Conservation (phyloP, 768 basidiomycete genomes). For the Pluteus cervinus region DNA sequence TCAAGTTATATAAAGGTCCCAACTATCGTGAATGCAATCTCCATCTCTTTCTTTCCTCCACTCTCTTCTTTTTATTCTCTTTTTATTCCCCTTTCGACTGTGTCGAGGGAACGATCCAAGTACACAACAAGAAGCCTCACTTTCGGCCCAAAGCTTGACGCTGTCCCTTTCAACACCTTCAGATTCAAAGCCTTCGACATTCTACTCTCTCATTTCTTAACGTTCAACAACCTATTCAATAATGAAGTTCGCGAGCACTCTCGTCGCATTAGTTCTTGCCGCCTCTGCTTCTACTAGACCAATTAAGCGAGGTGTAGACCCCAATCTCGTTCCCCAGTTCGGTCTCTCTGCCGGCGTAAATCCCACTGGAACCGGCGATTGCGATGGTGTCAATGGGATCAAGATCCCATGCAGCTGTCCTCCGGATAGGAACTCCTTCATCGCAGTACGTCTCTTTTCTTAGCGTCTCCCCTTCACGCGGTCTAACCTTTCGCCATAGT, state of each 20-base stretch:
- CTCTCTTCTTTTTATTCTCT: not conserved
- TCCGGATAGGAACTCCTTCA: slow-evolving; percentile 46
- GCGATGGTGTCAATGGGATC: slow-evolving; percentile 72
- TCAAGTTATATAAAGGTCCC: too few relatives aligned
- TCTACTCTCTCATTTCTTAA: slow-evolving; percentile 25
- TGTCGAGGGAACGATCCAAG: too few relatives aligned
- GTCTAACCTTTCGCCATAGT: slow-evolving; percentile 15
- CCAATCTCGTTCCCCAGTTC: slow-evolving; percentile 52
- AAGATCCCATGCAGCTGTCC: slow-evolving; percentile 67
- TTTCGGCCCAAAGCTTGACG: not conserved
- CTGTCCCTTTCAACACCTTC: not conserved
- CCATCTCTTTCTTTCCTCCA: not conserved
- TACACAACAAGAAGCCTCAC: too few relatives aligned
- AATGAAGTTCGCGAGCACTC: slow-evolving; percentile 2
- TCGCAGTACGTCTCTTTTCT: slow-evolving; percentile 38
- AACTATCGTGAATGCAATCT: too few relatives aligned
- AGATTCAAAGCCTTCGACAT: not conserved
- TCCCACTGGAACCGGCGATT: slow-evolving; percentile 67
- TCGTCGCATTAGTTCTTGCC: slow-evolving; percentile 4
- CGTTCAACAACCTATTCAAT: not conserved
- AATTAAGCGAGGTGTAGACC: slow-evolving; percentile 51
- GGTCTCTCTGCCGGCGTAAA: slow-evolving; percentile 51
- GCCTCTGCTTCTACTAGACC: slow-evolving; percentile 10
- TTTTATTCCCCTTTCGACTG: not conserved
- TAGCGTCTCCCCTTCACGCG: too few relatives aligned